A percentile compares a stretch with the other conserved stretches of the same genome.
These are phyloP conservation scores for Rhinocladiella similis DNA, from an alignment of 2,329 filamentous ascomycete species.

Conservation along the genomic window DNA sequence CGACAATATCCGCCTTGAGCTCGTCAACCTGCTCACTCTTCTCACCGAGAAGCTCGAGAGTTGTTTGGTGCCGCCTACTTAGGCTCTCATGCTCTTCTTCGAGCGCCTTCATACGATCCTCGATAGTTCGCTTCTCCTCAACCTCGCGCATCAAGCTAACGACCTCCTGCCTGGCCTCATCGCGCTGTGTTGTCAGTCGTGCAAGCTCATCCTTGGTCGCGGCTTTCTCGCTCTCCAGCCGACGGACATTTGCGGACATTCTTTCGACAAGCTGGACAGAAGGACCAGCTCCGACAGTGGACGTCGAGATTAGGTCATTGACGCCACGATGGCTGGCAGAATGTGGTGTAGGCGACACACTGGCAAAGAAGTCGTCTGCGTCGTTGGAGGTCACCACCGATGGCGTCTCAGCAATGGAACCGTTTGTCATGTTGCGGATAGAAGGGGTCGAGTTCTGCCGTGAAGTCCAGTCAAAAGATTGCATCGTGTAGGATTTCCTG, in stretches of 20 bases:
- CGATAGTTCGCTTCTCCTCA: slow-evolving; percentile 65
- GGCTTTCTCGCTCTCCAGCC: slow-evolving; percentile 88
- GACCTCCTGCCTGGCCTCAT: slow-evolving; percentile 91
- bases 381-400: slow-evolving; percentile 50
- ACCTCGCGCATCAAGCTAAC: slow-evolving; percentile 84
- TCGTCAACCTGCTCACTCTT: slow-evolving; percentile 96
- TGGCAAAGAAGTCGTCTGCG: slow-evolving; percentile 47
- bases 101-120: slow-evolving; percentile 62
- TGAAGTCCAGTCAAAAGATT: slow-evolving; percentile 39
- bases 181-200: slow-evolving; percentile 78
- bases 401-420: slow-evolving; percentile 44
- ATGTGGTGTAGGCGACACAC: slow-evolving; percentile 36
- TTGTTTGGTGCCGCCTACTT: slow-evolving; percentile 80
- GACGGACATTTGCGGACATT: slow-evolving; percentile 89
- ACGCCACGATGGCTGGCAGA: slow-evolving; percentile 57
- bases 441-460: slow-evolving; percentile 50
- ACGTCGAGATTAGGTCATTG: slow-evolving; percentile 84
- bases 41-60: slow-evolving; percentile 91
- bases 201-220: slow-evolving; percentile 82
- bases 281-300: slow-evolving; percentile 85
- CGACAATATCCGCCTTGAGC: slow-evolving; percentile 80
- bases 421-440: slow-evolving; percentile 40
- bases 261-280: slow-evolving; percentile 93
- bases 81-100: slow-evolving; percentile 69
- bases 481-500: slow-evolving; percentile 42